These are phyloP conservation scores for Lipomyces mesembrius DNA, from an alignment of 805 yeast genomes.

Conservation along the genomic window DNA sequence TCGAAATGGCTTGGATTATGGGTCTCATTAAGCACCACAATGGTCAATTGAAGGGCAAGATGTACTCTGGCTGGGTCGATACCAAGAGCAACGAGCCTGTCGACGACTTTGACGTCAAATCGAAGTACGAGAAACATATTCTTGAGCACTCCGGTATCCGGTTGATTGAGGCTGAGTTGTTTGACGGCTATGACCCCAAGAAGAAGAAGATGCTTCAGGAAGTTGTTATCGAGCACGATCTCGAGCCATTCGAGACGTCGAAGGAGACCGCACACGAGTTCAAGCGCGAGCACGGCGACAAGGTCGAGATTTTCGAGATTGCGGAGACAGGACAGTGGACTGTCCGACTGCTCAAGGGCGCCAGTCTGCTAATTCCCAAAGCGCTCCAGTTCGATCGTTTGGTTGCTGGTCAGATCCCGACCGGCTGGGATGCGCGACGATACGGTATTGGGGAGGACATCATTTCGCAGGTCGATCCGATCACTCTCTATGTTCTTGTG, in stretches of 20 bases:
- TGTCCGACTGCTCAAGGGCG: slow-evolving; percentile 90
- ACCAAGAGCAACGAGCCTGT: slow-evolving; percentile 90
- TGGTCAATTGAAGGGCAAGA: slow-evolving; percentile 78
- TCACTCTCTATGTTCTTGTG: slow-evolving; percentile 89
- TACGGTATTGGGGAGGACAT: slow-evolving; percentile 96
- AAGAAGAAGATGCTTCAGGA: slow-evolving; percentile 94
- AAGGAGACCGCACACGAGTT: slow-evolving; percentile 95
- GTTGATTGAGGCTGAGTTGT: slow-evolving; percentile 92
- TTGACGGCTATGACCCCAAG: slow-evolving; percentile 91
- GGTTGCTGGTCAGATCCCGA: slow-evolving; percentile 93
- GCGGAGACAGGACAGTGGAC: slow-evolving; percentile 91
- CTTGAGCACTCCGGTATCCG: slow-evolving; percentile 96
- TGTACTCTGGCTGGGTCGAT: slow-evolving; percentile 97
- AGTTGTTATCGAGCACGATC: slow-evolving; percentile 92
- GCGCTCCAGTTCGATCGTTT: slow-evolving; percentile 62
- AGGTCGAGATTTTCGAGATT: slow-evolving; percentile 87
- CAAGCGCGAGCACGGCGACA: slow-evolving; percentile 90
- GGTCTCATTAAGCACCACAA: slow-evolving; percentile 94
- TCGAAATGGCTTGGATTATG: slow-evolving; percentile 99
- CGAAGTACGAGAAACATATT: slow-evolving; percentile 86
- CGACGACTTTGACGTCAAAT: slow-evolving; percentile 91
- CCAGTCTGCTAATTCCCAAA: slow-evolving; percentile 88
- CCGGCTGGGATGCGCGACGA: slow-evolving; percentile 95
- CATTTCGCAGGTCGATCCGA: slow-evolving; percentile 92
- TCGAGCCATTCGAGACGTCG: slow-evolving; percentile 94